phyloP scores from a whole-genome alignment of 2,329 filamentous ascomycete species.

The Truncatella angustata region DNA sequence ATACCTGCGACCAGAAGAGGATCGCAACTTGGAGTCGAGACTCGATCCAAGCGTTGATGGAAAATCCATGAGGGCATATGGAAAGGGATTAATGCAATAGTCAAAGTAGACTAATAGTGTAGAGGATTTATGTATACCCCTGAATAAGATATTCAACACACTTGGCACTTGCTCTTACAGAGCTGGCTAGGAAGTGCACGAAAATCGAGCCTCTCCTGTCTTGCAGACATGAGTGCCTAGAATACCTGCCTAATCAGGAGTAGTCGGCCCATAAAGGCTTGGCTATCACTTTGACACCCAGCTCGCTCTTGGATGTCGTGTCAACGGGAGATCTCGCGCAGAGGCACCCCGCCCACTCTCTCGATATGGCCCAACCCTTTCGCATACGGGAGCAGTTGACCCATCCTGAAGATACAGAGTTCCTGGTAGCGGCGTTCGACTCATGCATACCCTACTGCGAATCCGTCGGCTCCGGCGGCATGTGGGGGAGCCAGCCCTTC shows the following conservation, averaged over 20 bases:
- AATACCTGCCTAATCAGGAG: too few species aligned
- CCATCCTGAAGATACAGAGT: conserved; percentile 22
- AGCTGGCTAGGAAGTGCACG: too few species aligned
- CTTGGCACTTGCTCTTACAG: too few species aligned
- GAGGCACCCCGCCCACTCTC: too few species aligned
- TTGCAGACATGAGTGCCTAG: too few species aligned
- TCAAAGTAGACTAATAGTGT: neutral
- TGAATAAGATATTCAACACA: too few species aligned
- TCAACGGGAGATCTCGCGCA: too few species aligned
- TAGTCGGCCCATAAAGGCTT: too few species aligned
- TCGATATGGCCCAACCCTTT: conserved; percentile 14
- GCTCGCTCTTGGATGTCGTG: too few species aligned
- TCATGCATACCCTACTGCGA: conserved; percentile 26
- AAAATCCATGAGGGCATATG: neutral
- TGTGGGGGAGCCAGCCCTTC: conserved; percentile 27
- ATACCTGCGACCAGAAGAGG: conserved; percentile 28
- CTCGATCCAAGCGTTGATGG: conserved; percentile 22
- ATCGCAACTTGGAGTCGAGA: conserved; percentile 30
- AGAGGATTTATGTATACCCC: too few species aligned
- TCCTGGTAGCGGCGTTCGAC: conserved; percentile 29
- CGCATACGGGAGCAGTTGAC: conserved; percentile 21
- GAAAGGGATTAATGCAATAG: neutral
- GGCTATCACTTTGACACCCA: too few species aligned
- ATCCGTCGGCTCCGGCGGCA: conserved; percentile 23
- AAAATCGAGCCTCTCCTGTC: too few species aligned